Evolutionary conservation across 1,284 basidiomycete genomes (phyloP).

Genomic region (Volvariella surrecta): DNA sequence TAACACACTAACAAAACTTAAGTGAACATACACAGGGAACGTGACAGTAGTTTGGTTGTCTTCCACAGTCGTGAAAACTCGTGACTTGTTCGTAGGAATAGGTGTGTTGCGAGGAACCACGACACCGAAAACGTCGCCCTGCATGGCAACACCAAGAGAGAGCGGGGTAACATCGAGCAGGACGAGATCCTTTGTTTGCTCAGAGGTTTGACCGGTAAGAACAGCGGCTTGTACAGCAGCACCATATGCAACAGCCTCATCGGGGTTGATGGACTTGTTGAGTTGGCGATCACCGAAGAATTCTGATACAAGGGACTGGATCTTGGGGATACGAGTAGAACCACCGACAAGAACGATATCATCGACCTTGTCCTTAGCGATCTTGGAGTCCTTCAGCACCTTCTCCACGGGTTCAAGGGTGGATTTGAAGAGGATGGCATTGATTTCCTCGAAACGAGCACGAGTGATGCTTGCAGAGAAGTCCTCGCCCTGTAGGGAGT

Average conservation of each 20-base stretch:
- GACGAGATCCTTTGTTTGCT: slow-evolving; percentile 92
- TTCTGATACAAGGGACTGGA: slow-evolving; percentile 96
- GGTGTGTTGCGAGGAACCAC: slow-evolving; percentile 97
- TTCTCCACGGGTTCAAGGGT: slow-evolving; percentile 98
- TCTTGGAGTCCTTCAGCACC: slow-evolving; percentile 98
- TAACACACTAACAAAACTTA: slow-evolving; percentile 4
- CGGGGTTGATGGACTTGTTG: slow-evolving; percentile 98
- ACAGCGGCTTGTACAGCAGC: slow-evolving; percentile 96
- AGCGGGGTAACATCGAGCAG: slow-evolving; percentile 95
- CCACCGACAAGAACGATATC: slow-evolving; percentile 99
- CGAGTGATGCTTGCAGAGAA: slow-evolving; percentile 96
- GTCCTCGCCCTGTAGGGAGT: slow-evolving; percentile 62
- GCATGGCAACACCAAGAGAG: slow-evolving; percentile 97
- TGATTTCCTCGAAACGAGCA: slow-evolving; percentile 99
- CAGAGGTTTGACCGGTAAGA: slow-evolving; percentile 92
- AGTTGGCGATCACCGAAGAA: slow-evolving; percentile 95
- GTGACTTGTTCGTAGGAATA: slow-evolving; percentile 95
- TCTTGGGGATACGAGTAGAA: slow-evolving; percentile 99
- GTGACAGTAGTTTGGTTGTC: slow-evolving; percentile 98
- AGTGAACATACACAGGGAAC: slow-evolving; percentile 77
- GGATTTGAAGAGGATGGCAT: slow-evolving; percentile 89
- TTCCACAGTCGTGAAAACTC: slow-evolving; percentile 95
- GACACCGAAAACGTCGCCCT: slow-evolving; percentile 94
- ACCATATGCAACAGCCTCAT: slow-evolving; percentile 93
- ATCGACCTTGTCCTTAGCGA: slow-evolving; percentile 94